Evolutionary conservation across 2,329 filamentous ascomycete genomes (phyloP), one percentile per base, ranked within the genome.

Genomic region (Penicillium sp.): DNA sequence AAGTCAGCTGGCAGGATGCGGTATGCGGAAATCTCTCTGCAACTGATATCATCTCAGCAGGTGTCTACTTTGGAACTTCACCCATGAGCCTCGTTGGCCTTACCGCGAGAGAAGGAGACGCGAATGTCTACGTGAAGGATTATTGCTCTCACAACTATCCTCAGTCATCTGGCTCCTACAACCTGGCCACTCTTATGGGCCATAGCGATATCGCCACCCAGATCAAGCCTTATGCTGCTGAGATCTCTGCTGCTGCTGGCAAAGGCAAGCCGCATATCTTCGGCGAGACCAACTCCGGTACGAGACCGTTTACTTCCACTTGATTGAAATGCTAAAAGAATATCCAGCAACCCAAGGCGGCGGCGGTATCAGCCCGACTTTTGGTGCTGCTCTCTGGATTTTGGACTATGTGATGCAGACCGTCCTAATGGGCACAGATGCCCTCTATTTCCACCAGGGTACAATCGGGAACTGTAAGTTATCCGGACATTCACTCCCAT

Each of bases 111-210:
- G 70, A 74, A 56, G 69, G 68, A 1, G 58, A 61, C 19, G 65
- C 68, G 2, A 64, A 68, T 34, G 54, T 55, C 13, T 73, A 71
- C 51, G 67, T 75, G 15, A 67, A 67, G 31, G 66, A 68, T 17
- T 76, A 74, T 51, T 69, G 69, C 34, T 72, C 72, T 39, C 75
- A 77, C 63, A 76, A 76, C 56, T 77, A 77, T 51, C 75, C 75
- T 0, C 68, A 71, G 55, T 67, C 63, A 0, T 47, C 58, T 2
- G 56, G 53, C 2, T 72, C 71, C 1, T 71, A 71, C 4, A 66
- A 64, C 24, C 57, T 76, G 4, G 58, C 64, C 1, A 67, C 64
- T 3, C 63, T 77, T 3, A 77, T 77, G 72, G 71, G 68, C 45
- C 75, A 77, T 45, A 62, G 61, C 6, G 61, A 61, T 4, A 75